Evolutionary conservation across 148 eudicot genomes (phyloP).

Genomic region (Talinum fruticosum): DNA sequence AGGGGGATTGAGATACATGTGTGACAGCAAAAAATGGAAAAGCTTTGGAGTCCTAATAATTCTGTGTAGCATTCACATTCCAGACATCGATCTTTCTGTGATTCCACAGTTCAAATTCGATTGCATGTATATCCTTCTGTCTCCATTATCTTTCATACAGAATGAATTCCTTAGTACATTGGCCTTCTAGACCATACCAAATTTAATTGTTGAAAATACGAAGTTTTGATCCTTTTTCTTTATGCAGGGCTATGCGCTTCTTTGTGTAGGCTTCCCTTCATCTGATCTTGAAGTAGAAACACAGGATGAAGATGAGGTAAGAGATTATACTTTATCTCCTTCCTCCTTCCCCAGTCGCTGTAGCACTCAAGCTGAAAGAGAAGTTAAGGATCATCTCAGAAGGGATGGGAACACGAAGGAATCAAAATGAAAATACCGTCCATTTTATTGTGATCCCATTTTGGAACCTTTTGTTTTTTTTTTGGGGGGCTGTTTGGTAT

Average conservation of each 20-base stretch:
- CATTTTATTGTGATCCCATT: not conserved
- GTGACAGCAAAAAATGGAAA: not conserved
- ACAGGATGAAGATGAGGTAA: conserved; percentile 98
- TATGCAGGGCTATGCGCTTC: conserved; percentile 92
- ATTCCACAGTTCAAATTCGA: not conserved
- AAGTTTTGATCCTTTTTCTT: not conserved
- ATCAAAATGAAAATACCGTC: not conserved
- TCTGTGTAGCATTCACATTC: not conserved
- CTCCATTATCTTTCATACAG: not conserved
- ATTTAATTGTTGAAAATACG: not conserved
- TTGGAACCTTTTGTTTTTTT: not conserved
- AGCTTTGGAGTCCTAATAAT: not conserved
- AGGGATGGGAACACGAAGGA: not conserved
- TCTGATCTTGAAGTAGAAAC: conserved; percentile 97
- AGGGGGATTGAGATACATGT: not conserved
- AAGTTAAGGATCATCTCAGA: not conserved
- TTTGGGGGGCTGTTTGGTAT: not conserved
- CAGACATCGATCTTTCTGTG: not conserved
- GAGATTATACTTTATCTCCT: not conserved
- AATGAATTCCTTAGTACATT: not conserved
- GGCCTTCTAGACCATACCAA: not conserved
- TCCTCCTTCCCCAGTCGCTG: not conserved
- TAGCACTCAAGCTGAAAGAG: not conserved
- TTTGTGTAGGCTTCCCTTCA: conserved; percentile 90
- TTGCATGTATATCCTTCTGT: not conserved